These are phyloP conservation scores for Citeromyces matritensis DNA, from an alignment of 805 yeast species.

Conservation along the genomic window DNA sequence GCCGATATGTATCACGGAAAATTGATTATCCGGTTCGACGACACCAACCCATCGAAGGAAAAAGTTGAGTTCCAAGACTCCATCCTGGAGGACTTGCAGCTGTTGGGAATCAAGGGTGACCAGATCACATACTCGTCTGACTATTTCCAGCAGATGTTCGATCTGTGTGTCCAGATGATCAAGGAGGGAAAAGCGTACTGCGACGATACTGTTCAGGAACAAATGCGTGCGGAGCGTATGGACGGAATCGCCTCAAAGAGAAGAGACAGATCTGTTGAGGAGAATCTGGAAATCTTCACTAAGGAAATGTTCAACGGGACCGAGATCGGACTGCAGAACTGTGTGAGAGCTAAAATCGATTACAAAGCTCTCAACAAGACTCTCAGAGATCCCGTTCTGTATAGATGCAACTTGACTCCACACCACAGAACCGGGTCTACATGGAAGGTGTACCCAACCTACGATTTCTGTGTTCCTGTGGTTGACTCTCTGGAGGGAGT, in stretches of 20 bases:
- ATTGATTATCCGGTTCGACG: constrained; percentile 92
- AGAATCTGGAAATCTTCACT: constrained; percentile 72
- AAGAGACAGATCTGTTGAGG: constrained; percentile 89
- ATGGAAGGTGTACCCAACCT: constrained; percentile 97
- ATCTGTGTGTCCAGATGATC: constrained; percentile 71
- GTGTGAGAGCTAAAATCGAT: constrained; percentile 95
- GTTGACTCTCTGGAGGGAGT: constrained; percentile 95
- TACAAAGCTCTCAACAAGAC: constrained; percentile 87
- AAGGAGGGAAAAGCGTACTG: constrained; percentile 94
- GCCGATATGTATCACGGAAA: constrained; percentile 95
- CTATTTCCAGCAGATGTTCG: constrained; percentile 87
- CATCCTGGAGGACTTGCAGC: constrained; percentile 79
- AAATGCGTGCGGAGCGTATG: constrained; percentile 98
- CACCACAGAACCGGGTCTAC: constrained; percentile 89
- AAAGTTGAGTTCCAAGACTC: constrained; percentile 89
- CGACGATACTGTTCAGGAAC: constrained; percentile 89
- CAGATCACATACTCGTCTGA: constrained; percentile 79
- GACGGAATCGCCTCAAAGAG: constrained; percentile 88
- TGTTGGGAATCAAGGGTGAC: constrained; percentile 91
- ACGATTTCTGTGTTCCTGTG: constrained; percentile 96
- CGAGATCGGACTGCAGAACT: constrained; percentile 80
- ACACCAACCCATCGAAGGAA: constrained; percentile 96
- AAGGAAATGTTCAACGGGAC: constrained; percentile 92
- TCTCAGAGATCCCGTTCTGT: constrained; percentile 93
- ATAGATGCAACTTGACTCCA: constrained; percentile 94